Percentiles rank a stretch among this genome's conserved stretches.
Conservation (phyloP, 352 stramenopile genomes). For the Thalassiosira mediterranea region DNA sequence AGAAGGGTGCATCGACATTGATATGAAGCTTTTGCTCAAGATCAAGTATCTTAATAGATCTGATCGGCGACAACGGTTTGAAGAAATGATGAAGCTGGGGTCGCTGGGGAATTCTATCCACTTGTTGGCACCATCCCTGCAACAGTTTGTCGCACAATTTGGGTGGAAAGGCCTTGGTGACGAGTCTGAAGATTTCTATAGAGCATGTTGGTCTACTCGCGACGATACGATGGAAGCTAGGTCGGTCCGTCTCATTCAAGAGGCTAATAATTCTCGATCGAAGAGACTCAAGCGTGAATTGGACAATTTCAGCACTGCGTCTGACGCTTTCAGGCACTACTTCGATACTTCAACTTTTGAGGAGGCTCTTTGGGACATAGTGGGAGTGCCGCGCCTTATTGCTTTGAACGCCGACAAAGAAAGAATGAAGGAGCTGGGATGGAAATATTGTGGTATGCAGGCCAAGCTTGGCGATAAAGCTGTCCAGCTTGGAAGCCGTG, state of each 20-base stretch:
- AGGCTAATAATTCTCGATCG: background rate
- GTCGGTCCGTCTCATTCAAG: background rate
- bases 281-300: conserved; percentile 6
- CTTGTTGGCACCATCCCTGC: conserved; percentile 6
- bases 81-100: conserved; percentile 3
- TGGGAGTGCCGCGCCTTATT: conserved; percentile 21
- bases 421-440: conserved; percentile 14
- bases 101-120: conserved; percentile 9
- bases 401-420: conserved; percentile 18
- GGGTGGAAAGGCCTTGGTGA: conserved; percentile 14
- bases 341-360: conserved; percentile 17
- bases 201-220: background rate
- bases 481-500: conserved; percentile 15
- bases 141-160: conserved; percentile 26
- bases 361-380: conserved; percentile 26
- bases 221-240: background rate
- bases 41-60: conserved; percentile 25
- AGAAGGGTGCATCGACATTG: conserved; percentile 17
- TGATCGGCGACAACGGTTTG: conserved; percentile 11
- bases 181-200: conserved; percentile 1
- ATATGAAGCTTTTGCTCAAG: conserved; percentile 8
- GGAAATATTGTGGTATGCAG: conserved; percentile 16
- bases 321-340: conserved; percentile 15
- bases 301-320: conserved; percentile 14
- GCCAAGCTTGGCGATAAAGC: conserved; percentile 15